phyloP scores from a whole-genome alignment of 768 basidiomycete genomes.

The Hydnum rufescens region DNA sequence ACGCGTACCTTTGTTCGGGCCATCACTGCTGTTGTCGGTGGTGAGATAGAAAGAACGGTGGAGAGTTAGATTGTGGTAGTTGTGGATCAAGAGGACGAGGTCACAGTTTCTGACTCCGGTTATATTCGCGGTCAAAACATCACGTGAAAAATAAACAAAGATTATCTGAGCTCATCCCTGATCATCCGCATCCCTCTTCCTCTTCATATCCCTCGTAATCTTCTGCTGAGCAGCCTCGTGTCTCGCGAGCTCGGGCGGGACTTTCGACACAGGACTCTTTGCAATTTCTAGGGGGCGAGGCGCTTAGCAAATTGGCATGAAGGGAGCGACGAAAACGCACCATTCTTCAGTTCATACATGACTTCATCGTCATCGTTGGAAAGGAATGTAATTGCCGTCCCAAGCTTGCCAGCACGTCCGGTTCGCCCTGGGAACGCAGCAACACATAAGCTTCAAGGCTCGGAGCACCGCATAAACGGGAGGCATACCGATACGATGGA shows the following conservation, averaged over 20 bases:
- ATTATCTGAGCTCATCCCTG: slow-evolving; percentile 18
- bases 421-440: slow-evolving; percentile 53
- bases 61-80: background rate
- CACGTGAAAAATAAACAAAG: too few relatives aligned
- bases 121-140: too few relatives aligned
- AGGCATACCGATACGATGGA: slow-evolving; percentile 81
- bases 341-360: slow-evolving; percentile 95
- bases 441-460: background rate
- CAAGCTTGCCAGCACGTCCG: slow-evolving; percentile 92
- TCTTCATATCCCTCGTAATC: slow-evolving; percentile 87
- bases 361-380: slow-evolving; percentile 94
- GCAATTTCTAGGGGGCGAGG: slow-evolving; percentile 45
- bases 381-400: slow-evolving; percentile 86
- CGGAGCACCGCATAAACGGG: background rate
- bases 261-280: slow-evolving; percentile 84
- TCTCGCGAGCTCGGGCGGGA: slow-evolving; percentile 68
- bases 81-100: too few relatives aligned
- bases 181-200: slow-evolving; percentile 74
- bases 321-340: slow-evolving; percentile 22
- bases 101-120: too few relatives aligned
- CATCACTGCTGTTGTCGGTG: slow-evolving; percentile 11
- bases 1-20: slow-evolving; percentile 12
- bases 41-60: background rate
- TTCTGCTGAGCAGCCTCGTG: slow-evolving; percentile 85
- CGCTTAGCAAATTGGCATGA: background rate